A percentile compares a stretch with the other conserved stretches of the same genome.
These are phyloP conservation scores for Hypoxylon fragiforme DNA, from an alignment of 495 filamentous ascomycete species.

Conservation along the genomic window DNA sequence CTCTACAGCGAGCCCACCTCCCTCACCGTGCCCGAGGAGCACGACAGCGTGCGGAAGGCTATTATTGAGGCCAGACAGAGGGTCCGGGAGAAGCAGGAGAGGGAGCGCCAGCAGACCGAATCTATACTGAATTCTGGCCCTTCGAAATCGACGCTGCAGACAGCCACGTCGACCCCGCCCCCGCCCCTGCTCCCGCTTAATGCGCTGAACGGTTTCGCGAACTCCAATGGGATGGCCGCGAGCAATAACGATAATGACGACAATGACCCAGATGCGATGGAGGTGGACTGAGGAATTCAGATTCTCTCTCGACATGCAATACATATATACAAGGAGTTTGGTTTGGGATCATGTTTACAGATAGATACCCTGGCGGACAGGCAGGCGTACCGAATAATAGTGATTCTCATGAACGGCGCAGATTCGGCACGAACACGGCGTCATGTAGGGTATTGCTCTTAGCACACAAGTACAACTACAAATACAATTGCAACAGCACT, in stretches of 20 bases:
- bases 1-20: constrained; percentile 80
- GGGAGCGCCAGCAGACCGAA: constrained; percentile 15
- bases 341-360: constrained; percentile 23
- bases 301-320: neutral
- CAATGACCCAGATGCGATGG: constrained; percentile 70
- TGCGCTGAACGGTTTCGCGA: constrained; percentile 10
- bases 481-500: no score
- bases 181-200: neutral
- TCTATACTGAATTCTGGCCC: no score
- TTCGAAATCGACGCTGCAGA: no score
- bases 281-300: constrained; percentile 56
- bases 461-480: no score
- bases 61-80: constrained; percentile 81
- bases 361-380: constrained; percentile 29
- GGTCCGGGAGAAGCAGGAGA: constrained; percentile 53
- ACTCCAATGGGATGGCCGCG: neutral
- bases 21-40: constrained; percentile 71
- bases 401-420: constrained; percentile 2
- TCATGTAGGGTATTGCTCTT: no score
- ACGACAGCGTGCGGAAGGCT: constrained; percentile 81
- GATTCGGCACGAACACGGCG: constrained; percentile 23
- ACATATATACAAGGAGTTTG: constrained; percentile 23
- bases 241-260: no score
- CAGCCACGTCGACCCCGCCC: no score
- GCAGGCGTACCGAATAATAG: constrained; percentile 12